Conservation (phyloP, 306 rosid species). For the Datisca glomerata region DNA sequence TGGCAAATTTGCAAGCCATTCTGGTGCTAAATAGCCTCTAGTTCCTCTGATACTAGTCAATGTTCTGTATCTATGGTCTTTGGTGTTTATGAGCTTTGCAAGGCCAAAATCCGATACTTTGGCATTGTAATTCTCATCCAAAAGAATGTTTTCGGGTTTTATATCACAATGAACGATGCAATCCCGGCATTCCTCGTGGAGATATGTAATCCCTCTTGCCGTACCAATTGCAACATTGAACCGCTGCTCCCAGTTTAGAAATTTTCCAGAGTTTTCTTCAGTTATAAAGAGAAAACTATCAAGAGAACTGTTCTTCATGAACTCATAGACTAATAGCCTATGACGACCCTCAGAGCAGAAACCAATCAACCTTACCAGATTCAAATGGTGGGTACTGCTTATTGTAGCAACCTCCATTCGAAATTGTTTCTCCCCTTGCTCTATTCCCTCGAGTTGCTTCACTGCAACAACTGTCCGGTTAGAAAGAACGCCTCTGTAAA, state of each 20-base stretch:
- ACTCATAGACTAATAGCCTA: slow-evolving; percentile 76
- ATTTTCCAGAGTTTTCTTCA: slow-evolving; percentile 31
- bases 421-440: slow-evolving; percentile 83
- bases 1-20: slow-evolving; percentile 81
- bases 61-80: slow-evolving; percentile 53
- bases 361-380: slow-evolving; percentile 78
- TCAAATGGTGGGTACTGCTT: slow-evolving; percentile 86
- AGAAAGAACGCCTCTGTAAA: slow-evolving; percentile 57
- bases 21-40: slow-evolving; percentile 81
- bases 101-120: slow-evolving; percentile 91
- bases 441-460: slow-evolving; percentile 79
- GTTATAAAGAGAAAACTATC: slow-evolving; percentile 42
- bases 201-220: slow-evolving; percentile 82
- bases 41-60: slow-evolving; percentile 70
- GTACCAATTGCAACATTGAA: slow-evolving; percentile 59
- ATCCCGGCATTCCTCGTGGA: slow-evolving; percentile 86
- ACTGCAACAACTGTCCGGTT: slow-evolving; percentile 65
- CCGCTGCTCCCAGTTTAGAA: slow-evolving; percentile 56
- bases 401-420: slow-evolving; percentile 83
- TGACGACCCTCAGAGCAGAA: slow-evolving; percentile 86
- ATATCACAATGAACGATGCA: slow-evolving; percentile 84
- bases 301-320: slow-evolving; percentile 73
- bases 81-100: slow-evolving; percentile 48
- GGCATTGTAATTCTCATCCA: slow-evolving; percentile 52
- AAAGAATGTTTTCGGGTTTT: slow-evolving; percentile 83